These are phyloP conservation scores for Cladophialophora immunda DNA, from an alignment of 2,329 filamentous ascomycete species.

Conservation along the genomic window DNA sequence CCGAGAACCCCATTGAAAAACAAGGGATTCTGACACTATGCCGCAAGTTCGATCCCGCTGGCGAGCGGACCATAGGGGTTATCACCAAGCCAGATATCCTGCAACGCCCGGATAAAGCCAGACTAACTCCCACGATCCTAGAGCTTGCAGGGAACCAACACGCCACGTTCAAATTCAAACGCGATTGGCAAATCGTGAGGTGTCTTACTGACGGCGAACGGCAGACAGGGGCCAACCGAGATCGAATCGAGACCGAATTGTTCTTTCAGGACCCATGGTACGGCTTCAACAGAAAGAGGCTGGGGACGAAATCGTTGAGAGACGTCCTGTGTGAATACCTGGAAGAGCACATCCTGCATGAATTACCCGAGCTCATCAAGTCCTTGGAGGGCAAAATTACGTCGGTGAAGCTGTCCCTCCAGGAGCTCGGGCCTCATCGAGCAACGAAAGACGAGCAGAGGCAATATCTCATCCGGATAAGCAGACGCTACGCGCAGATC, in stretches of 20 bases:
- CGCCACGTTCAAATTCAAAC: slow-evolving; percentile 43
- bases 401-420: slow-evolving; percentile 30
- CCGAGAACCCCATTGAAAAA: slow-evolving; percentile 51
- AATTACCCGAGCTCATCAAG: slow-evolving; percentile 34
- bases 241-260: slow-evolving; percentile 29
- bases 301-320: slow-evolving; percentile 45
- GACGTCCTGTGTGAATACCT: slow-evolving; percentile 44
- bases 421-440: slow-evolving; percentile 42
- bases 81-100: slow-evolving; percentile 56
- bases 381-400: slow-evolving; percentile 32
- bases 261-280: slow-evolving; percentile 39
- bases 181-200: slow-evolving; percentile 51
- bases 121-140: slow-evolving; percentile 26
- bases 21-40: slow-evolving; percentile 49
- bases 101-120: slow-evolving; percentile 42
- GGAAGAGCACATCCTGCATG: slow-evolving; percentile 43
- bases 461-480: slow-evolving; percentile 39
- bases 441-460: slow-evolving; percentile 36
- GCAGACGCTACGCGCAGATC: slow-evolving; percentile 34
- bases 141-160: slow-evolving; percentile 45
- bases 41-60: slow-evolving; percentile 45
- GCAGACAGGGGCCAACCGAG: slow-evolving; percentile 31
- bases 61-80: slow-evolving; percentile 53
- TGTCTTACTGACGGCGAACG: slow-evolving; percentile 45
- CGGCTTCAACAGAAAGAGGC: slow-evolving; percentile 27